Conservation (phyloP, 2,329 filamentous ascomycete species). For the Cladophialophora immunda region DNA sequence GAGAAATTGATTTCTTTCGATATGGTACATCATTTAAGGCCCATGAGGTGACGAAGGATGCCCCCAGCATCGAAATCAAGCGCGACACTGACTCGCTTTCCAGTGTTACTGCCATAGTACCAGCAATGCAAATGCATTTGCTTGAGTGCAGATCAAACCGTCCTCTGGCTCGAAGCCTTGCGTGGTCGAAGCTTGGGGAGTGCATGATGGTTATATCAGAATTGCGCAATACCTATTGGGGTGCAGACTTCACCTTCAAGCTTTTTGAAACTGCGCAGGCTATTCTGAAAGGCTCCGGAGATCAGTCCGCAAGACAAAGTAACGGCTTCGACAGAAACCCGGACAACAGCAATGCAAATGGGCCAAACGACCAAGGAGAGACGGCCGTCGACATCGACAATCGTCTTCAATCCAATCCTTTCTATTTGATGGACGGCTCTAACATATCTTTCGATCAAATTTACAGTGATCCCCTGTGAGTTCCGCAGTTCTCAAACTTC, state of each 20-base stretch:
- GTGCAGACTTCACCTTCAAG: conserved; percentile 25
- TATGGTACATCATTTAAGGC: conserved; percentile 41
- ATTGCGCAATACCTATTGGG: conserved; percentile 30
- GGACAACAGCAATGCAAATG: background rate
- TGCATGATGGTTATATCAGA: conserved; percentile 24
- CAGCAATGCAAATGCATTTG: conserved; percentile 29
- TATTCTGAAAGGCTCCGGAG: conserved; percentile 3
- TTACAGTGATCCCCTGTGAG: background rate
- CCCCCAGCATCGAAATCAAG: conserved; percentile 5
- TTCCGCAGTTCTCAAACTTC: background rate
- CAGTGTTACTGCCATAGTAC: conserved; percentile 34
- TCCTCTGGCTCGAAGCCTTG: conserved; percentile 12
- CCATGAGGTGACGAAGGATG: too few species aligned
- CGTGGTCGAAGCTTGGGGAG: conserved; percentile 15
- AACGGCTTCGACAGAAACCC: background rate
- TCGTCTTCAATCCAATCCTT: too few species aligned
- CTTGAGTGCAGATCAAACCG: conserved; percentile 13
- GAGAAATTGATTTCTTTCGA: conserved; percentile 33
- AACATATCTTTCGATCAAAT: background rate
- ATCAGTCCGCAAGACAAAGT: background rate
- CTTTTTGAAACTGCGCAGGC: conserved; percentile 22
- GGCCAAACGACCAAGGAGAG: too few species aligned
- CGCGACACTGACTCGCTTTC: conserved; percentile 36
- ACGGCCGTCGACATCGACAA: too few species aligned
- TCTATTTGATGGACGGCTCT: background rate